Percentiles rank a stretch among this genome's conserved stretches.
Evolutionary conservation across 352 stramenopile species (phyloP).

Genomic region (Globisporangium nodosum): DNA sequence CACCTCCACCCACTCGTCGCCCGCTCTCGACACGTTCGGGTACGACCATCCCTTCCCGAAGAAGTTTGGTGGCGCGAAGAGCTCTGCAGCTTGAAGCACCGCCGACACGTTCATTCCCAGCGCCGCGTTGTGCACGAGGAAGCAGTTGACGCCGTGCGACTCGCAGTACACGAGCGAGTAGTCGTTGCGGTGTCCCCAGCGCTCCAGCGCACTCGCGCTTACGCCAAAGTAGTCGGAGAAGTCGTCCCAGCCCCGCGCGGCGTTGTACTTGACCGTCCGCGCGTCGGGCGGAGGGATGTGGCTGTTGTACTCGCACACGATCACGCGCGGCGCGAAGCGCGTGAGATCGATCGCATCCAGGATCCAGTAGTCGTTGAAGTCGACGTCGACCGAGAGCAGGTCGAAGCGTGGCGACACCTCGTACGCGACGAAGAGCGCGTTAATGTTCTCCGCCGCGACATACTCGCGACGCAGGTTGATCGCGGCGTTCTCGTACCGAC

Average conservation of each 20-base stretch:
- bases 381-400: conserved; percentile 62
- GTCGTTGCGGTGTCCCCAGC: conserved; percentile 28
- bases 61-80: conserved; percentile 59
- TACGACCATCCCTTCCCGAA: conserved; percentile 56
- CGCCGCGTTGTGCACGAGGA: conserved; percentile 51
- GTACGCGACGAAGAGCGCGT: conserved; percentile 42
- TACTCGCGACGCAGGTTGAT: conserved; percentile 58
- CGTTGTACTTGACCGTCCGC: conserved; percentile 41
- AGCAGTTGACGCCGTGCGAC: conserved; percentile 72
- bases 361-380: conserved; percentile 79
- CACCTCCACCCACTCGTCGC: conserved; percentile 46
- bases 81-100: conserved; percentile 22
- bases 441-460: conserved; percentile 61
- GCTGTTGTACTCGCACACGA: conserved; percentile 62
- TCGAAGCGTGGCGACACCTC: conserved; percentile 42
- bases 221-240: conserved; percentile 54
- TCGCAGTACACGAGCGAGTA: conserved; percentile 81
- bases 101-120: conserved; percentile 32
- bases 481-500: conserved; percentile 24
- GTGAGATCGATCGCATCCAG: conserved; percentile 40
- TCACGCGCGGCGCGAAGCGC: conserved; percentile 39
- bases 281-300: conserved; percentile 42
- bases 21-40: conserved; percentile 25
- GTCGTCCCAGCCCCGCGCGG: conserved; percentile 35
- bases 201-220: conserved; percentile 40